Conservation (phyloP, 371 early-diverging fungal species). For the Nosema muscidifuracis region DNA sequence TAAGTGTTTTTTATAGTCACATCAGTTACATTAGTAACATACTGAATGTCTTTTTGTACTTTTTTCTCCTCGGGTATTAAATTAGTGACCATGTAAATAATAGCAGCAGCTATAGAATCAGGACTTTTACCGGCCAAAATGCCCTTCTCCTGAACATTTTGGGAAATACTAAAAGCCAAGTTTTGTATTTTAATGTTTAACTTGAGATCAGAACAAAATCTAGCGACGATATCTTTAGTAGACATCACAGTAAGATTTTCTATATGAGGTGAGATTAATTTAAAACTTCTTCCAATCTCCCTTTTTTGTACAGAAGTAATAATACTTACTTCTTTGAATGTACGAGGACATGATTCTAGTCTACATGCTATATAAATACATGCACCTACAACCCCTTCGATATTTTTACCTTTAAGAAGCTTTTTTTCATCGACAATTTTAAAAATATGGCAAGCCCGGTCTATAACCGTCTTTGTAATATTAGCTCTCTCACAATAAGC, state of each 20-base stretch:
- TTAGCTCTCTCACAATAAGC: conserved; percentile 79
- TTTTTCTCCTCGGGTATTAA: conserved; percentile 58
- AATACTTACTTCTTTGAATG: conserved; percentile 90
- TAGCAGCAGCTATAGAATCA: conserved; percentile 64
- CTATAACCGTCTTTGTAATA: conserved; percentile 73
- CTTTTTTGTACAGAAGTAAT: conserved; percentile 72
- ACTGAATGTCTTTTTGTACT: conserved; percentile 61
- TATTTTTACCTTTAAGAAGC: conserved; percentile 74
- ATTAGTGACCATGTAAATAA: conserved; percentile 63
- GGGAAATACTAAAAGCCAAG: conserved; percentile 54
- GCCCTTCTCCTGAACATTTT: conserved; percentile 53
- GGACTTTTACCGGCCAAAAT: conserved; percentile 63
- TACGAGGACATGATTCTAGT: conserved; percentile 77
- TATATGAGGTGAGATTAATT: conserved; percentile 61
- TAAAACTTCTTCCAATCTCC: conserved; percentile 63
- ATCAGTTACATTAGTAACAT: conserved; percentile 63
- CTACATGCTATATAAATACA: conserved; percentile 92
- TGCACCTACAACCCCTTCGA: conserved; percentile 82
- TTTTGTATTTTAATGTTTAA: conserved; percentile 61
- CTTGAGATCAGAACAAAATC: conserved; percentile 64
- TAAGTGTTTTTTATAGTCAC: conserved; percentile 65
- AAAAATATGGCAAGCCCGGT: conserved; percentile 86
- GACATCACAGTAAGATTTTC: conserved; percentile 58
- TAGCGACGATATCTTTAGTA: conserved; percentile 65
- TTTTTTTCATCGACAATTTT: conserved; percentile 74